Conservation (phyloP, 2,329 filamentous ascomycete species). For the Fusarium foetens region DNA sequence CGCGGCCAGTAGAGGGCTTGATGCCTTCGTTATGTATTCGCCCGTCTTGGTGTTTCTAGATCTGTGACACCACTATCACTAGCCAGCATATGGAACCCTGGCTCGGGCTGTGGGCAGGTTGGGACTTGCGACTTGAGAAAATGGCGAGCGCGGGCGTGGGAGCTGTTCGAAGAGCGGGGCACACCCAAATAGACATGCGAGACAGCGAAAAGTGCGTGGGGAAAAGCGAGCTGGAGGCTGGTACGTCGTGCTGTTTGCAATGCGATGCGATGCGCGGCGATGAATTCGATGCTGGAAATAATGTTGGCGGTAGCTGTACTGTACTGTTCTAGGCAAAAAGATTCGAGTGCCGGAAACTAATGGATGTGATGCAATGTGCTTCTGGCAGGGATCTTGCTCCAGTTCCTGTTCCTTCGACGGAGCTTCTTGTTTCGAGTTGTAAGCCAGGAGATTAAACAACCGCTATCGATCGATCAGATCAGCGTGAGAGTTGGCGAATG, state of each 20-base stretch:
- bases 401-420: constrained; percentile 8
- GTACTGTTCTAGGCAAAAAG: background rate
- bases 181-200: constrained; percentile 6
- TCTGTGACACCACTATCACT: constrained; percentile 31
- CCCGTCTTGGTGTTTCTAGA: constrained; percentile 18
- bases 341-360: background rate
- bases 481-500: background rate
- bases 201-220: constrained; percentile 10
- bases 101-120: constrained; percentile 10
- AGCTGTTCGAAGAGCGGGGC: constrained; percentile 20
- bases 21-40: constrained; percentile 35
- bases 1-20: constrained; percentile 1
- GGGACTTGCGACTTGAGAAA: background rate
- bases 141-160: constrained; percentile 18
- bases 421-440: constrained; percentile 21
- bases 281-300: background rate
- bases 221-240: constrained; percentile 10
- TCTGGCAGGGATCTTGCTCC: constrained; percentile 29
- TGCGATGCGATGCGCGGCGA: background rate
- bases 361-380: background rate
- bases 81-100: constrained; percentile 33
- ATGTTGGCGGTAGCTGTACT: background rate
- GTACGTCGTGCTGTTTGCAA: background rate
- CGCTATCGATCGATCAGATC: background rate
- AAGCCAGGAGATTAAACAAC: background rate